Evolutionary conservation across 2,329 filamentous ascomycete genomes (phyloP).

Genomic region (Cryphonectria japonica): DNA sequence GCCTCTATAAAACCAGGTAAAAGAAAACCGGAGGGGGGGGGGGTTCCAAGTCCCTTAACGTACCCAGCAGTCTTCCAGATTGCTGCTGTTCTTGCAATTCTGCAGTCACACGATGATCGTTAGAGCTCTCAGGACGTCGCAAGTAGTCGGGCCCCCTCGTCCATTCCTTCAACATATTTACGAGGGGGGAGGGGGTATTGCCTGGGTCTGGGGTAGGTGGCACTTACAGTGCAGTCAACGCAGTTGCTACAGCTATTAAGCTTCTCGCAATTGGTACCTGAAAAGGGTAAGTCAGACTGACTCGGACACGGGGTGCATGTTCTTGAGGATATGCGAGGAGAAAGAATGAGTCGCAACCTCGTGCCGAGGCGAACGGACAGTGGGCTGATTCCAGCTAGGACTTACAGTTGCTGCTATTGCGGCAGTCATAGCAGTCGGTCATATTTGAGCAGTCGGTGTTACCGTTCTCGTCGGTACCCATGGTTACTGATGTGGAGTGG

Average conservation of each 20-base stretch:
- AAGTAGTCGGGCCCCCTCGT: background rate
- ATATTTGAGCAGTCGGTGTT: conserved; percentile 28
- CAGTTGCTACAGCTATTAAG: conserved; percentile 8
- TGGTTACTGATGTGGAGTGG: background rate
- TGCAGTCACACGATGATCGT: background rate
- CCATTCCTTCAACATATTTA: background rate
- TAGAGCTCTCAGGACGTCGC: background rate
- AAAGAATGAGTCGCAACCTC: background rate
- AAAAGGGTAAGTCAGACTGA: background rate
- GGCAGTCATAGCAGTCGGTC: conserved; percentile 24
- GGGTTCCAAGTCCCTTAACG: background rate
- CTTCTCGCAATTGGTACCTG: background rate
- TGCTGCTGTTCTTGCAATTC: conserved; percentile 19
- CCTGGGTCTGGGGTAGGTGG: no score
- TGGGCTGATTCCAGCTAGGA: background rate
- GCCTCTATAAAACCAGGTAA: background rate
- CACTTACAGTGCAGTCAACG: background rate
- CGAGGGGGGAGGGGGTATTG: background rate
- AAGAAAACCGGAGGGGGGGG: no score
- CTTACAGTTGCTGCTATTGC: conserved; percentile 28
- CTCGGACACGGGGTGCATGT: background rate
- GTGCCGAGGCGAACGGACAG: no score
- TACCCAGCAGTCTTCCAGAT: conserved; percentile 20
- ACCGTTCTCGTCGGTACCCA: conserved; percentile 15
- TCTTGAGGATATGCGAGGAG: background rate